Conservation (phyloP, 2,329 filamentous ascomycete species). For the Leptographium procerum region DNA sequence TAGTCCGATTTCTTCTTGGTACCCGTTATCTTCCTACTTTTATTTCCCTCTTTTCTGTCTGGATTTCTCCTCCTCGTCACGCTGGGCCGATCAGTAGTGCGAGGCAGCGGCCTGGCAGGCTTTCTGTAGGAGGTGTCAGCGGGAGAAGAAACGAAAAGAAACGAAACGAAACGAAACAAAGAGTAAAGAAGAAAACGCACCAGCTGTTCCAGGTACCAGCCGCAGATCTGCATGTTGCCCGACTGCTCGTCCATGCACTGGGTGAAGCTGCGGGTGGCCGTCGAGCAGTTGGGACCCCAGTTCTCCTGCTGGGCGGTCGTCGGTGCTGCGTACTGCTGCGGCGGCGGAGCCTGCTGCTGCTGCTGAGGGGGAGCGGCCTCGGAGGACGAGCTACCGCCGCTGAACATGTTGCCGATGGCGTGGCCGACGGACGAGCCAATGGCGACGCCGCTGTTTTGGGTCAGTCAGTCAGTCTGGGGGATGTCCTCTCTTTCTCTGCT, state of each 20-base stretch:
- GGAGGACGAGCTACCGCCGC: conserved; percentile 59
- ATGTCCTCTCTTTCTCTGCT: too few species aligned
- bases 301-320: conserved; percentile 36
- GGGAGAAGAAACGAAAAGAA: neutral
- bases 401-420: conserved; percentile 81
- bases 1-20: neutral
- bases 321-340: conserved; percentile 24
- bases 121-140: conserved; percentile 37
- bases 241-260: conserved; percentile 93
- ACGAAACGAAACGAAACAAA: neutral
- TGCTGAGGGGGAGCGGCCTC: conserved; percentile 41
- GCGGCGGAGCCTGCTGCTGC: conserved; percentile 32
- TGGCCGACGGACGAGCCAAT: conserved; percentile 93
- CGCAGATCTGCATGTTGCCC: conserved; percentile 91
- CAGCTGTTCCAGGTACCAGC: conserved; percentile 96
- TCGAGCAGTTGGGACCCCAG: conserved; percentile 59
- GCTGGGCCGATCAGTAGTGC: conserved; percentile 43
- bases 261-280: conserved; percentile 75
- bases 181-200: conserved; percentile 22
- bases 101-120: conserved; percentile 70
- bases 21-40: too few species aligned
- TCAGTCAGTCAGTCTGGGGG: neutral
- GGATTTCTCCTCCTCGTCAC: conserved; percentile 6
- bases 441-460: conserved; percentile 67
- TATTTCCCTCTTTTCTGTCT: too few species aligned